phyloP scores from a whole-genome alignment of 768 basidiomycete genomes.

The Russula sp. region DNA sequence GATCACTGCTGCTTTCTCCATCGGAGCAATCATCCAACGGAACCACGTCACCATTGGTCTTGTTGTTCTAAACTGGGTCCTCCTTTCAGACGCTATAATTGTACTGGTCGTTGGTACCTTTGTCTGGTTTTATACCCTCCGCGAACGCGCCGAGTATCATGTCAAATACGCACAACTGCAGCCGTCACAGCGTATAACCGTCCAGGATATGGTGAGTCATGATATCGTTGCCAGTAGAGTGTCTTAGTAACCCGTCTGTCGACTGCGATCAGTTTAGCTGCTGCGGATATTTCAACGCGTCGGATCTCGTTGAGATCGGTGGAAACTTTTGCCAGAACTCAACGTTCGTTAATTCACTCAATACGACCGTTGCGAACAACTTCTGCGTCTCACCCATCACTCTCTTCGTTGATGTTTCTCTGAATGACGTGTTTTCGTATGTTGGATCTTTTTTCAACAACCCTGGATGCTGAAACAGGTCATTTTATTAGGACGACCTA shows the following conservation, averaged over 20 bases:
- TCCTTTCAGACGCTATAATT: conserved; percentile 60
- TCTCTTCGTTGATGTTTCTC: conserved; percentile 60
- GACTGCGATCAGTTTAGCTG: conserved; percentile 56
- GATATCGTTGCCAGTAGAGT: conserved; percentile 26
- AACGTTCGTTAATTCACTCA: conserved; percentile 35
- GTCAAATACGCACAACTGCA: conserved; percentile 50
- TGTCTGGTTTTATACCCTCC: conserved; percentile 80
- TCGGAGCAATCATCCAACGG: conserved; percentile 66
- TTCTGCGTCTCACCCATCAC: conserved; percentile 76
- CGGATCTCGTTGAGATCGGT: conserved; percentile 55
- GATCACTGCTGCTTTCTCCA: conserved; percentile 64
- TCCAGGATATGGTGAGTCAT: conserved; percentile 67
- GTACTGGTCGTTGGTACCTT: conserved; percentile 64
- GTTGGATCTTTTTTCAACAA: conserved; percentile 35
- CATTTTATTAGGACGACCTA: conserved; percentile 50
- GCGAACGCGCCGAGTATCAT: conserved; percentile 67
- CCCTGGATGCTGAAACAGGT: background rate
- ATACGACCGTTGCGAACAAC: conserved; percentile 41
- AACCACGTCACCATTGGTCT: conserved; percentile 69
- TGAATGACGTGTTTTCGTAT: conserved; percentile 84
- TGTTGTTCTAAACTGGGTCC: conserved; percentile 70
- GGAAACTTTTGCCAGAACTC: conserved; percentile 55
- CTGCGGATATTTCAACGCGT: conserved; percentile 73
- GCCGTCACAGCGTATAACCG: conserved; percentile 45
- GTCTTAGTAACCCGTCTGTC: background rate